These are phyloP conservation scores for Dictyostelium capitatum DNA, from an alignment of 78 protist species.

Conservation along the genomic window DNA sequence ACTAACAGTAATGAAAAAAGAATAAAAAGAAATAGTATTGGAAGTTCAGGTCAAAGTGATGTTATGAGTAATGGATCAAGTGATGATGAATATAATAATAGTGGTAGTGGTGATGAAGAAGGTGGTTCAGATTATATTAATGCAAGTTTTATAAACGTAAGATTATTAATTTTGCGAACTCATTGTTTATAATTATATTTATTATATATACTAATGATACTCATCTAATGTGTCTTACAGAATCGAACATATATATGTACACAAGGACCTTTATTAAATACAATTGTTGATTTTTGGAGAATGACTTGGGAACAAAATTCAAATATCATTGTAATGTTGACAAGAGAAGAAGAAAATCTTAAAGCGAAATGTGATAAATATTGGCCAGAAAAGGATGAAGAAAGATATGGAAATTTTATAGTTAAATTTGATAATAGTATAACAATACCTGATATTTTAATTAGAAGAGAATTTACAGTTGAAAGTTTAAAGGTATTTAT, in stretches of 20 bases:
- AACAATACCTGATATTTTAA: slow-evolving; percentile 41
- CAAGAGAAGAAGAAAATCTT: slow-evolving; percentile 62
- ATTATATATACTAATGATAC: no score
- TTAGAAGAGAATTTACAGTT: slow-evolving; percentile 54
- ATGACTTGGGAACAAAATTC: slow-evolving; percentile 85
- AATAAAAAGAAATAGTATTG: slow-evolving; percentile 26
- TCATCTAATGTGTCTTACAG: neutral
- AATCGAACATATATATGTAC: slow-evolving; percentile 80
- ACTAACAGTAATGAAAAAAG: neutral
- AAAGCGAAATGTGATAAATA: slow-evolving; percentile 80
- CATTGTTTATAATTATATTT: no score
- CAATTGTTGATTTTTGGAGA: slow-evolving; percentile 87
- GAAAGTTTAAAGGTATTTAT: slow-evolving; percentile 35
- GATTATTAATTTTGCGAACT: slow-evolving; percentile 3
- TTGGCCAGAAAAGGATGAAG: slow-evolving; percentile 58
- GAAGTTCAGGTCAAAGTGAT: slow-evolving; percentile 26
- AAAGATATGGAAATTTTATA: slow-evolving; percentile 21
- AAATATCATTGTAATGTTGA: slow-evolving; percentile 85
- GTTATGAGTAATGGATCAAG: neutral
- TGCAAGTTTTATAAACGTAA: slow-evolving; percentile 58
- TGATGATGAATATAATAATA: slow-evolving; percentile 46
- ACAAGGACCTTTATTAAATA: slow-evolving; percentile 87
- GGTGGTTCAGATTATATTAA: slow-evolving; percentile 61
- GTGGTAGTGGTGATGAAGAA: slow-evolving; percentile 15
- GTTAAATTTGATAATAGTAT: slow-evolving; percentile 29